Evolutionary conservation across 2,329 filamentous ascomycete genomes (phyloP), one percentile per base, ranked within the genome.

Genomic region (Aspergillus sp.): DNA sequence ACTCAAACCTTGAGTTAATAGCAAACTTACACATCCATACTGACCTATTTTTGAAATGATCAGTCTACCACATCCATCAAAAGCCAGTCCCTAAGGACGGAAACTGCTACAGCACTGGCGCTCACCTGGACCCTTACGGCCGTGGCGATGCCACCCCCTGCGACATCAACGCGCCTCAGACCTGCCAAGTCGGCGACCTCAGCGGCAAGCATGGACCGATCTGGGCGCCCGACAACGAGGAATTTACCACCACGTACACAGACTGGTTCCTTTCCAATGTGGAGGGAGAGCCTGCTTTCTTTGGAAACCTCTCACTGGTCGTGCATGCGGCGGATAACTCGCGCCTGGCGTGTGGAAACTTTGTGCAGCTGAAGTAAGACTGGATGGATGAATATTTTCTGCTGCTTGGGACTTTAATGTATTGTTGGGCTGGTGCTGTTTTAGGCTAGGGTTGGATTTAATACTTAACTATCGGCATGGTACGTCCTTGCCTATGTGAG

Each of bases 151-250:
- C 75, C 1, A 80, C 86, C 4, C 68, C 82, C 5, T 94, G 90
- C 77, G 81, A 91, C 69, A 39, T 77, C 10, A 67, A 72, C 8
- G 71, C 78, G 6, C 88, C 88, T 7, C 75, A 84, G 62, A 87
- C 85, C 8, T 95, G 90, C 79, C 86, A 94, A 76, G 85, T 90
- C 10, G 90, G 91, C 65, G 90, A 94, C 73, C 80, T 92, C 58
- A 84, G 85, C 67, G 90, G 90, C 71, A 94, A 94, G 79, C 80
- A 89, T 69, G 89, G 89, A 63, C 81, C 81, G 62, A 83, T 90
- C 68, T 80, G 75, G 25, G 73, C 75, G 27, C 87, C 82, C 70
- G 70, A 49, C 6, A 59, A 61, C 39, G 61, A 68, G 47, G 56
- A 57, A 23, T 80, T 74, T 66, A 66, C 67, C 17, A 63, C 63